Percentiles rank a stretch among this genome's conserved stretches.
These are phyloP conservation scores for Chrysoporthe austroafricana DNA, from an alignment of 2,329 filamentous ascomycete species.

Conservation along the genomic window DNA sequence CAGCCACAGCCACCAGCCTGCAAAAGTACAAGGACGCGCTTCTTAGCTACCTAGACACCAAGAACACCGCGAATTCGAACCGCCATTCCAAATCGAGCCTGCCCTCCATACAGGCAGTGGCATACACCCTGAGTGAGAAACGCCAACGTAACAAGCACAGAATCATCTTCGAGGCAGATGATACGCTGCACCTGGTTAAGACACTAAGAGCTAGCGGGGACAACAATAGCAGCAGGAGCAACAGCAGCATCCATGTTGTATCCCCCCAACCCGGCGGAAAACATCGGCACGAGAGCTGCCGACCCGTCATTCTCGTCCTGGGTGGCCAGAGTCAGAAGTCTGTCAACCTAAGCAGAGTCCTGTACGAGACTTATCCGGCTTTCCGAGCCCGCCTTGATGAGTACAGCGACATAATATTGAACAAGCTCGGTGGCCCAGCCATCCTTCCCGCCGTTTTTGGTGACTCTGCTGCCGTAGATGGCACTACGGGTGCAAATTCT, in stretches of 20 bases:
- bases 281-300: background rate
- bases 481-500: too few species aligned
- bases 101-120: constrained; percentile 11
- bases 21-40: too few species aligned
- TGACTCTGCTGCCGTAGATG: constrained; percentile 22
- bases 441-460: constrained; percentile 42
- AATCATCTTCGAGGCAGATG: constrained; percentile 35
- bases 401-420: constrained; percentile 25
- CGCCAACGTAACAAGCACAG: constrained; percentile 33
- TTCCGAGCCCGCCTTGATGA: constrained; percentile 35
- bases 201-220: background rate
- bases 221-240: background rate
- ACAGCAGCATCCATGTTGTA: background rate
- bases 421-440: constrained; percentile 15
- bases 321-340: constrained; percentile 37
- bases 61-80: constrained; percentile 17
- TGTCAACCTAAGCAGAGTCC: constrained; percentile 33
- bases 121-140: constrained; percentile 30
- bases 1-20: too few species aligned
- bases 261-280: background rate
- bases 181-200: constrained; percentile 27
- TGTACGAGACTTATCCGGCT: constrained; percentile 36
- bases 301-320: background rate
- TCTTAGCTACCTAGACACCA: too few species aligned
- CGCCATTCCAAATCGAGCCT: constrained; percentile 30